These are phyloP conservation scores for Fusarium sp. DNA, from an alignment of 2,329 filamentous ascomycete species.

Conservation along the genomic window DNA sequence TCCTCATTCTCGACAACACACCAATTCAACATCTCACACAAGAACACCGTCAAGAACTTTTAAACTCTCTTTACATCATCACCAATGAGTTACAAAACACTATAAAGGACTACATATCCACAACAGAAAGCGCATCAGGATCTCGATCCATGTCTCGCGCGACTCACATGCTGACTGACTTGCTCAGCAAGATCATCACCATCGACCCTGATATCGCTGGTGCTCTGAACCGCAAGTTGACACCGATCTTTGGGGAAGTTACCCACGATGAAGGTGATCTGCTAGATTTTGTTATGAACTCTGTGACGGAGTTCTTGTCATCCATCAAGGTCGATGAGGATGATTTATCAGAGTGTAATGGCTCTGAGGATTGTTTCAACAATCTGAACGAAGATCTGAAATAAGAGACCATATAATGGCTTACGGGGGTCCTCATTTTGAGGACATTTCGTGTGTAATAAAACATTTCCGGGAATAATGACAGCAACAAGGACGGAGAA, in stretches of 20 bases:
- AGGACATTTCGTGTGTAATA: not conserved
- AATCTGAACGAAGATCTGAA: not conserved
- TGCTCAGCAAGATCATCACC: not conserved
- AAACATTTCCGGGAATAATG: not conserved
- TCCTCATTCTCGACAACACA: not conserved
- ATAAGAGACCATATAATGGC: not conserved
- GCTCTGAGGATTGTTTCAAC: not conserved
- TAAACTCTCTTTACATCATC: not conserved
- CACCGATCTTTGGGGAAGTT: not conserved
- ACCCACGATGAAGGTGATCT: not conserved
- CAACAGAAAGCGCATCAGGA: not conserved
- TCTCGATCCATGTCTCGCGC: conserved; percentile 11
- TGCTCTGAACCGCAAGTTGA: not conserved
- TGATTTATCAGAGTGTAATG: not conserved
- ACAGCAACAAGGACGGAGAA: not conserved
- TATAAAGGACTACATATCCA: not conserved
- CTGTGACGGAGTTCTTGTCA: not conserved
- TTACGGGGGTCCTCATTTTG: not conserved
- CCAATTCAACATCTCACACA: not conserved
- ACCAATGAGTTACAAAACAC: not conserved
- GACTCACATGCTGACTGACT: not conserved
- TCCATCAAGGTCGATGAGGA: not conserved
- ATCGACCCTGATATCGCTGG: not conserved
- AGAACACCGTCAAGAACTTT: not conserved
- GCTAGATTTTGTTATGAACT: not conserved